Base-by-base conservation (phyloP, 1,139 yeast species). In the Debaryomyces coudertii region DNA sequence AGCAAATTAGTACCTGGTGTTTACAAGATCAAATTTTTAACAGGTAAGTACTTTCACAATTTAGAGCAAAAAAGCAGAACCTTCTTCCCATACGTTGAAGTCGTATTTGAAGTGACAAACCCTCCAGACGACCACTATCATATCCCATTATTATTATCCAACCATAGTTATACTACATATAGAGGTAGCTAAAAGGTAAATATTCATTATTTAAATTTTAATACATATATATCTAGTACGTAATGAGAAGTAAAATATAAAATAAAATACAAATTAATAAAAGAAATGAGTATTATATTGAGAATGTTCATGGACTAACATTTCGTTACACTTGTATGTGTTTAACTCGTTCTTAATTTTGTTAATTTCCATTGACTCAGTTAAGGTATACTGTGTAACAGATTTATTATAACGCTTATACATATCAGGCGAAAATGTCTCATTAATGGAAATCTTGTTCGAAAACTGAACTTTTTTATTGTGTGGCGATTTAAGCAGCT, bases 11-110 rank as follows among this genome's bases (percentile, higher is more conserved):
- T 57, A 9, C 77, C 85, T 0, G 96, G 96, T 0, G 62, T 80
- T 31, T 88, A 89, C 68, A 85, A 82, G 65, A 83, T 88, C 56
- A 75, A 87, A 58, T 89, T 89, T 62, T 82, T 85, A 48, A 86
- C 95, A 0, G 84, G 85, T 4, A 77, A 78, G 45, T 88, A 89
- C 63, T 83, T 87, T 60, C 61, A 60, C 49, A 57, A 62, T 43
- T 51, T 64, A 31, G 62, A 63, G 18, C 58, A 61, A 30, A 48
- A 53, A 7, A 52, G 58, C 9, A 59, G 78, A 48, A 82, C 87
- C 0, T 90, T 90, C 63, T 90, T 89, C 71, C 97, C 97, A 0
- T 86, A 78, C 59, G 89, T 89, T 7, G 97, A 90, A 51, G 87
- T 90, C 40, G 73, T 77, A 1, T 90, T 90, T 60, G 77, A 77